A percentile compares a stretch with the other conserved stretches of the same genome.
Evolutionary conservation across 768 basidiomycete species (phyloP).

Genomic region (Lactarius hatsudake): DNA sequence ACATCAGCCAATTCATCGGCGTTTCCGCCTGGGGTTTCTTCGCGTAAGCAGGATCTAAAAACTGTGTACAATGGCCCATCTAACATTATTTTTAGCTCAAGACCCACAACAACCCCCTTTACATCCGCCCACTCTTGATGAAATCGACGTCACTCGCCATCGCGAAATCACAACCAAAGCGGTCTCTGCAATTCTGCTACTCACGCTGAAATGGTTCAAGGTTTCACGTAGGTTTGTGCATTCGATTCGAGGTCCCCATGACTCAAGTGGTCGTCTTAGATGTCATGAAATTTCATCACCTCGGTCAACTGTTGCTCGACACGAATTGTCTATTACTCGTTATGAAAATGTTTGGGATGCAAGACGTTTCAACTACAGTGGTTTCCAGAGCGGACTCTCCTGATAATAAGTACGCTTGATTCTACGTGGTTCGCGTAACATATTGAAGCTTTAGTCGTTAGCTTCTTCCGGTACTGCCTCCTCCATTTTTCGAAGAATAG

Average conservation of each 20-base stretch:
- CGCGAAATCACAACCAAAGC: constrained; percentile 98
- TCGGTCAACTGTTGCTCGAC: constrained; percentile 93
- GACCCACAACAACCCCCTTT: constrained; percentile 52
- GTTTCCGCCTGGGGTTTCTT: constrained; percentile 68
- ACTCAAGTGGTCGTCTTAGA: constrained; percentile 49
- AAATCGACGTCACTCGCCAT: constrained; percentile 90
- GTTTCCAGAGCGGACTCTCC: constrained; percentile 86
- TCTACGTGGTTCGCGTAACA: constrained; percentile 2
- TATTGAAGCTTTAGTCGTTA: constrained; percentile 19
- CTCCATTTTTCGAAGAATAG: constrained; percentile 69
- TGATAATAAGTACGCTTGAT: constrained; percentile 66
- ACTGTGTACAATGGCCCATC: constrained; percentile 1
- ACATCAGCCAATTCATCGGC: constrained; percentile 65
- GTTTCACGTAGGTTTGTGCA: constrained; percentile 74
- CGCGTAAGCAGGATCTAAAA: constrained; percentile 45
- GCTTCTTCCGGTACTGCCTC: constrained; percentile 96
- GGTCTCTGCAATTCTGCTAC: constrained; percentile 87
- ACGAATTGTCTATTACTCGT: constrained; percentile 92
- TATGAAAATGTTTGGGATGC: constrained; percentile 97
- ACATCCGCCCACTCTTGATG: constrained; percentile 78
- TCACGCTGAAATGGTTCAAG: constrained; percentile 97
- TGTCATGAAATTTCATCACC: constrained; percentile 97
- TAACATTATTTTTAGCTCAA: constrained; percentile 41
- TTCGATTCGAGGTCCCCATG: neutral
- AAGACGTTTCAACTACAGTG: constrained; percentile 82